phyloP scores from a whole-genome alignment of 805 yeast genomes.

The Naumovozyma castellii region DNA sequence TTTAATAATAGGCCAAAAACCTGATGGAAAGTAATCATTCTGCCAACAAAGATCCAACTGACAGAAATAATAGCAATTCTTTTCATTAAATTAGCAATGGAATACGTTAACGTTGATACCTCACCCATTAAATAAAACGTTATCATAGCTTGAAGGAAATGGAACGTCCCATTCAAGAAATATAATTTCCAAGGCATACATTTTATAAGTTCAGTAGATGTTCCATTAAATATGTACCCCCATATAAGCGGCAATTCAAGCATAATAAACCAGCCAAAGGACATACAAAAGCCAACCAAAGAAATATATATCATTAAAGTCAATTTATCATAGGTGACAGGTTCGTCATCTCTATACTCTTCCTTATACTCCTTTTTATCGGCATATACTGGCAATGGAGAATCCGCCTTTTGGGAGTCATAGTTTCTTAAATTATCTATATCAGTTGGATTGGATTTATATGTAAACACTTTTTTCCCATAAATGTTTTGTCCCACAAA shows the following conservation, averaged over 20 bases:
- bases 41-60: constrained; percentile 59
- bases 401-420: constrained; percentile 6
- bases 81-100: constrained; percentile 80
- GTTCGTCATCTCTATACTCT: background rate
- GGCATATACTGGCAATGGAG: constrained; percentile 16
- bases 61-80: constrained; percentile 75
- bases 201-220: constrained; percentile 17
- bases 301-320: constrained; percentile 78
- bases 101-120: constrained; percentile 75
- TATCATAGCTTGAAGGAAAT: constrained; percentile 69
- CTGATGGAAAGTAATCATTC: constrained; percentile 38
- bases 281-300: constrained; percentile 55
- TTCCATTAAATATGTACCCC: constrained; percentile 11
- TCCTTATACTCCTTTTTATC: constrained; percentile 3
- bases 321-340: constrained; percentile 60
- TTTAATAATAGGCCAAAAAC: constrained; percentile 42
- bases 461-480: constrained; percentile 70
- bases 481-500: constrained; percentile 83
- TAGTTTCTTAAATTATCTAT: background rate
- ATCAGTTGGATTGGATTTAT: constrained; percentile 12
- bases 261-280: constrained; percentile 63
- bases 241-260: constrained; percentile 43
- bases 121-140: constrained; percentile 76
- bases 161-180: constrained; percentile 60
- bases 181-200: constrained; percentile 41